These are phyloP conservation scores for Saururus chinensis DNA, from an alignment of 164 flowering plant genomes.

Conservation along the genomic window DNA sequence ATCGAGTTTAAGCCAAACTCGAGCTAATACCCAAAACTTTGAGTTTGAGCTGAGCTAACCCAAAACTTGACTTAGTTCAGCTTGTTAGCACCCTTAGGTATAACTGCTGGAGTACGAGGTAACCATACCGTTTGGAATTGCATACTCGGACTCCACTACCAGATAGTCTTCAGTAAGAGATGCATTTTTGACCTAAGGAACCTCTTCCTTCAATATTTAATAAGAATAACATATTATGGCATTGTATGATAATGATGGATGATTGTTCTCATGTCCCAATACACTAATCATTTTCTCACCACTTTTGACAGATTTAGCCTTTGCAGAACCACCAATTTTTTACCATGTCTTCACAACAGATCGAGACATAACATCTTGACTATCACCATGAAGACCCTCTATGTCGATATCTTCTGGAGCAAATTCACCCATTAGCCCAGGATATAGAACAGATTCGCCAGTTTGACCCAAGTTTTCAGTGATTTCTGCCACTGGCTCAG, in stretches of 20 bases:
- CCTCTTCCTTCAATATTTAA: conserved; percentile 67
- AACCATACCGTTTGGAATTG: conserved; percentile 56
- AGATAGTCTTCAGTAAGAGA: conserved; percentile 35
- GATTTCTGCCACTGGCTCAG: conserved; percentile 73
- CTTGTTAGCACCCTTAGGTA: no score
- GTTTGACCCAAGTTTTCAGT: conserved; percentile 91
- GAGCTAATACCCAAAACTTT: no score
- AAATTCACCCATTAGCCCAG: conserved; percentile 76
- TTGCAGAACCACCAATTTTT: conserved; percentile 69
- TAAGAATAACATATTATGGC: conserved; percentile 53
- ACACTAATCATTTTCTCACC: conserved; percentile 63
- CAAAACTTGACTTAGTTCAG: no score
- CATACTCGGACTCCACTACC: conserved; percentile 35
- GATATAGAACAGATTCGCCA: conserved; percentile 79
- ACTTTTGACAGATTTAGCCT: conserved; percentile 90
- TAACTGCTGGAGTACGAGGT: background rate
- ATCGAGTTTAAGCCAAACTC: no score
- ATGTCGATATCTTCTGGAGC: conserved; percentile 64
- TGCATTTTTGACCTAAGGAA: conserved; percentile 45
- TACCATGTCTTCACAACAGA: conserved; percentile 81
- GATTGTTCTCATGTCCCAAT: conserved; percentile 30
- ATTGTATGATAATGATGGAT: conserved; percentile 80
- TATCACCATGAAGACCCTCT: conserved; percentile 81
- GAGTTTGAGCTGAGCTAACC: no score
- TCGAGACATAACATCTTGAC: conserved; percentile 77